Evolutionary conservation across 257 asterid species (phyloP), one percentile per base, ranked within the genome.

Genomic region (Leptodermis oblonga): DNA sequence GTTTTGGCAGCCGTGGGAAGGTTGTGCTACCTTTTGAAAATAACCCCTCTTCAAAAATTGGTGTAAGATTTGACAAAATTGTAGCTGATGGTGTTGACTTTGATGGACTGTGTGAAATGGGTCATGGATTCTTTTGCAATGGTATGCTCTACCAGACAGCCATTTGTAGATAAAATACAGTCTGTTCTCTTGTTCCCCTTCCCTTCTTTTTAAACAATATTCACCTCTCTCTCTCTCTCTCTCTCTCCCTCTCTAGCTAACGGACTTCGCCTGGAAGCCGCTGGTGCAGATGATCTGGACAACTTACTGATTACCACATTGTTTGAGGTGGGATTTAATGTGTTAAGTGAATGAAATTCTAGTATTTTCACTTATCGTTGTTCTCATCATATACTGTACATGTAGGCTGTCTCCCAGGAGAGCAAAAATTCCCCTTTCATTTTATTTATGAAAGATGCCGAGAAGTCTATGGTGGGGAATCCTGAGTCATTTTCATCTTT

Each of bases 101-200:
- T 17, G 99, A 96, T 59, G 96, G 96, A 67, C 90, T 82, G 31
- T 90, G 99, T 73, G 96, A 81, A 65, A 82, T 68, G 61, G 94
- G 88, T 34, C 89, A 87, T 78, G 97, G 99, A 61, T 93, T 90
- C 88, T 93, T 93, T 81, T 93, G 99, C 88, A 85, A 85, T 67
- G 97, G 99, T 92, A 79, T 77, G 52, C 49, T n/a, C 43, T 51
- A 6, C 23, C 56, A 33, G 61, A 49, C 18, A 20, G 10, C 60
- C n/a, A n/a, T 34, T 49, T 61, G 33, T 68, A 59, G 37, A 26
- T 52, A 17, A 68, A 51, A 13, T 55, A 4, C 10, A 48, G 26
- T 58, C 20, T 1, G 3, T 23, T 46, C 25, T 68, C 55, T 6
- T 68, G 37, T 28, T 67, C 28, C 5, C 33, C 26, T 65, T 1